Evolutionary conservation across 768 basidiomycete genomes (phyloP), one percentile per base, ranked within the genome.

Genomic region (Auriscalpium orientale): DNA sequence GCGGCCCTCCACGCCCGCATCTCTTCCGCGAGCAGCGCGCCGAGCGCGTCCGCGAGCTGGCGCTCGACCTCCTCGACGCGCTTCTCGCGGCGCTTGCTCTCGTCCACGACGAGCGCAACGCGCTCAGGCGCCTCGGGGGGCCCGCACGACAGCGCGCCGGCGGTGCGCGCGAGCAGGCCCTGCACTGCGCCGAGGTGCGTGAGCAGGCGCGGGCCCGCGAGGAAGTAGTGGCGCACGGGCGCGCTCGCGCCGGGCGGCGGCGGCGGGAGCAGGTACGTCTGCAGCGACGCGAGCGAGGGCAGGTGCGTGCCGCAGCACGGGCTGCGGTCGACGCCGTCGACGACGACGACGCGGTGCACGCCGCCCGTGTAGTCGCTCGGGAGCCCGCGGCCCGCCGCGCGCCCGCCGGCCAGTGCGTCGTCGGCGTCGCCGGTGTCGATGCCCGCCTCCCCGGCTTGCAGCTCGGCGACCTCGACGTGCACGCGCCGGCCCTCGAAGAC

Each of bases 291-390:
- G 49, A 94, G 77, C 52, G 82, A 83, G 7, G 91, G 88, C 53
- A 87, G 77, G 68, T 97, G 94, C 15, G 92, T 91, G 11, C 89
- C 87, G 55, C 87, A 89, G 69, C 91, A 91, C 83, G 87, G 87
- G 66, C 85, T 89, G 44, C 85, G 78, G 67, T 94, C 92, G 5
- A 92, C 74, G 12, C 83, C 84, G 51, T 92, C 88, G 52, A 97
- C 95, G 28, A 87, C 76, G 35, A 94, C 82, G 10, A 88, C 83
- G n/a, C 93, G 76, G 64, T 79, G 87, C 59, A 88, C 80, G 13
- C 84, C 85, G 4, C 86, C 87, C 7, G 84, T 83, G 62, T 91
- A 90, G 68, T 91, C 84, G 3, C 76, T 71, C 5, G 89, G 87
- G 13, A 90, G 77, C 2, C 73, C 80, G 63, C 80, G 83, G 3